phyloP scores from a whole-genome alignment of 441 rosid genomes.

The Biscutella auriculata region DNA sequence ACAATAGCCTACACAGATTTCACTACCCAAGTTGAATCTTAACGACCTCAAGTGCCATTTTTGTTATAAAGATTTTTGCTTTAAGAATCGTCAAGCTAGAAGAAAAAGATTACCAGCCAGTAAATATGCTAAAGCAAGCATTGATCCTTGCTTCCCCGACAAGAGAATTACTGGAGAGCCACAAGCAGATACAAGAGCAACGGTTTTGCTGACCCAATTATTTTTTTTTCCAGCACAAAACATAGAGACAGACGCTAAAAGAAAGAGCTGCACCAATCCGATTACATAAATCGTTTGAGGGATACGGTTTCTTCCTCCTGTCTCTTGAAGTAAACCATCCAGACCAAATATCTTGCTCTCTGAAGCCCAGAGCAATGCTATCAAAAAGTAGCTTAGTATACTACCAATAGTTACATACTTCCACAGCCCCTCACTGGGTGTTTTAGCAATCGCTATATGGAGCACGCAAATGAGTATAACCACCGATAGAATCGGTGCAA shows the following conservation, averaged over 20 bases:
- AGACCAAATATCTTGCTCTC: constrained; percentile 40
- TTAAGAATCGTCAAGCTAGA: neutral
- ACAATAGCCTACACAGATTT: constrained; percentile 62
- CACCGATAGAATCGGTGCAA: constrained; percentile 46
- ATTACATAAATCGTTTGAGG: constrained; percentile 50
- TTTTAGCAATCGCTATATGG: constrained; percentile 20
- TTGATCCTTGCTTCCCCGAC: constrained; percentile 81
- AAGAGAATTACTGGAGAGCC: constrained; percentile 68
- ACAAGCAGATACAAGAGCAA: constrained; percentile 58
- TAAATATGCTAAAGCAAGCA: constrained; percentile 54
- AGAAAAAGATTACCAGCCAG: constrained; percentile 48
- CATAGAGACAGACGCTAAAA: constrained; percentile 31
- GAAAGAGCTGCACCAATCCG: constrained; percentile 46
- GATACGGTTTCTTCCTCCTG: constrained; percentile 35
- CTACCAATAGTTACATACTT: constrained; percentile 42
- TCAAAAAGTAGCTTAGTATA: constrained; percentile 49
- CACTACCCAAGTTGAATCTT: neutral
- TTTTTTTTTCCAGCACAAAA: constrained; percentile 20
- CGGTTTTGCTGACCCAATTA: constrained; percentile 30
- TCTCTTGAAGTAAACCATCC: constrained; percentile 28
- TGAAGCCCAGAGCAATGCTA: constrained; percentile 57
- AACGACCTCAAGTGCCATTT: neutral
- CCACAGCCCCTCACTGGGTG: constrained; percentile 29
- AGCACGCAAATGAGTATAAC: constrained; percentile 39
- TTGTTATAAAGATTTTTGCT: neutral